Percentiles rank a stretch among this genome's conserved stretches.
phyloP scores from a whole-genome alignment of 2,329 filamentous ascomycete genomes.

The Davidsoniella virescens region DNA sequence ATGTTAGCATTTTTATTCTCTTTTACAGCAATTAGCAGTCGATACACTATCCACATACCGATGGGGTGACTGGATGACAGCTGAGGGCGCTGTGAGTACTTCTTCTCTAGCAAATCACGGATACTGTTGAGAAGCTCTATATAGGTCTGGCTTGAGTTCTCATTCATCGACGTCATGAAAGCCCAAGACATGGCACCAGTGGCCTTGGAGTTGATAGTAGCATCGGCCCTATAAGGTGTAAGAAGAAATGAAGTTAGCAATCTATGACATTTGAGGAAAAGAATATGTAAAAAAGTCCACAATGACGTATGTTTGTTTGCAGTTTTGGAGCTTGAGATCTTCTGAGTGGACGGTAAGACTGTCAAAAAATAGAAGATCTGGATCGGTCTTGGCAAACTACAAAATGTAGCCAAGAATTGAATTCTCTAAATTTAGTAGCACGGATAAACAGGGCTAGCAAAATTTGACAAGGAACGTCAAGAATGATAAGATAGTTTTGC shows the following conservation, averaged over 20 bases:
- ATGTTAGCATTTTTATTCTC: background rate
- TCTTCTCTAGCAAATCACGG: constrained; percentile 68
- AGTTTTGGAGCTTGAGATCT: too few species aligned
- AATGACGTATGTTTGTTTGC: too few species aligned
- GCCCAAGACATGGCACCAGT: constrained; percentile 98
- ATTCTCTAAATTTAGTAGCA: too few species aligned
- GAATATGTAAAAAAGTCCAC: too few species aligned
- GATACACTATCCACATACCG: constrained; percentile 40
- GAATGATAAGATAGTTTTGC: too few species aligned
- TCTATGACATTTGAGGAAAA: background rate
- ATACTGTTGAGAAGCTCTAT: constrained; percentile 91
- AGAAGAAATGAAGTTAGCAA: background rate
- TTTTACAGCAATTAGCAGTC: background rate
- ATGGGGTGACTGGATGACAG: constrained; percentile 90
- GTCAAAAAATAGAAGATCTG: too few species aligned
- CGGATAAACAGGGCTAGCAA: too few species aligned
- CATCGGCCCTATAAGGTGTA: constrained; percentile 52
- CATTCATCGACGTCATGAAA: constrained; percentile 79
- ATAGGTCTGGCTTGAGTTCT: constrained; percentile 91
- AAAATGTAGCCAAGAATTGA: too few species aligned
- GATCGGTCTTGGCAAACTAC: too few species aligned
- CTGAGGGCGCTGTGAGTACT: constrained; percentile 91
- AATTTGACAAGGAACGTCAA: background rate
- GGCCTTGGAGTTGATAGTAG: constrained; percentile 71
- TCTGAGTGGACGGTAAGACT: too few species aligned